Conservation (phyloP, 2,329 filamentous ascomycete genomes). For the Claviceps arundinis region DNA sequence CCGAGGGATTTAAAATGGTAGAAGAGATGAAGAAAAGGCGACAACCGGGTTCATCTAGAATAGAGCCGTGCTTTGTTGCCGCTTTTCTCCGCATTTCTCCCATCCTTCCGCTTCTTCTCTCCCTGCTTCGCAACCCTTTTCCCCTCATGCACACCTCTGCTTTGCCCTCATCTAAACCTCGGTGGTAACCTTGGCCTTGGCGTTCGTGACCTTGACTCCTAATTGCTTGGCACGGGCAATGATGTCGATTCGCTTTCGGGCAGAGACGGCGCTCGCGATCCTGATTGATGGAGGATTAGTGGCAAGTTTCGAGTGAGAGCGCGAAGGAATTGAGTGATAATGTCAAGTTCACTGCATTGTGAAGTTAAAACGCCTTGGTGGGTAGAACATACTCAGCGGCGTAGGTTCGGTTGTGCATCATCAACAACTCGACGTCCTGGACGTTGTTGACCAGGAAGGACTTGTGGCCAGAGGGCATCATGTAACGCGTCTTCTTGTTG, state of each 20-base stretch:
- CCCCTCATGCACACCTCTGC: not conserved
- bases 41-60: not conserved
- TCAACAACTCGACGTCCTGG: constrained; percentile 88
- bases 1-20: not conserved
- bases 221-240: constrained; percentile 94
- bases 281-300: constrained; percentile 31
- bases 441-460: constrained; percentile 98
- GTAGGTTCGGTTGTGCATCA: constrained; percentile 99
- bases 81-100: not conserved
- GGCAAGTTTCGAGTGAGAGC: too few relatives aligned
- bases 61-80: not conserved
- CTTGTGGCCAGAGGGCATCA: constrained; percentile 99
- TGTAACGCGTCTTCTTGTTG: constrained; percentile 99
- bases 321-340: too few relatives aligned
- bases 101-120: not conserved
- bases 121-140: not conserved
- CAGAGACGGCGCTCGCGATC: constrained; percentile 96
- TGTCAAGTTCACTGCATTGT: not conserved
- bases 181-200: constrained; percentile 97
- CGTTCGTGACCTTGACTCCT: constrained; percentile 98
- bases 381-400: constrained; percentile 75
- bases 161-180: constrained; percentile 50
- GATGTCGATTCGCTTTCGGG: constrained; percentile 97
- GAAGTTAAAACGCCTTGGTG: not conserved
- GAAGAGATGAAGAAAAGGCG: not conserved